Base-by-base conservation (phyloP, 2,329 filamentous ascomycete species). In the Aspergillus tubingensis region DNA sequence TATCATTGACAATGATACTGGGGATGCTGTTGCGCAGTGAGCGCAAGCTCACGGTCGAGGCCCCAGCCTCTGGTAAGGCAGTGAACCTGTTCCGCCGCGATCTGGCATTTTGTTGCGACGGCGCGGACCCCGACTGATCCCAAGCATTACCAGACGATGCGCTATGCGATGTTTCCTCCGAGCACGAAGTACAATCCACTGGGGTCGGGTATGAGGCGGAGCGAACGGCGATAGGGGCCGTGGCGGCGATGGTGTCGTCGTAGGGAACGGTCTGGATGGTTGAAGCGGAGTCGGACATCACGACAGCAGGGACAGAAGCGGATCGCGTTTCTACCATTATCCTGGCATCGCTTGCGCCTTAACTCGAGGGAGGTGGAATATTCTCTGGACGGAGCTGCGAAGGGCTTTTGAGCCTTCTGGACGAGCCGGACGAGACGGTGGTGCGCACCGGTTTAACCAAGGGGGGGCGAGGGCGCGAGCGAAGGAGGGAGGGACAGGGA, bases 1-100 rank as follows among this genome's bases (percentile, higher is more conserved):
- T 54, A 52, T 78, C 77, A 53, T 79, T 73, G 54, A 79, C 68
- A 36, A 75, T 62, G 48, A 79, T 79, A 60, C 72, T 78, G 52
- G 77, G 77, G 41, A 79, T 73, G 54, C 73, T 76, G 54, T 73
- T 76, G 55, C 68, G 70, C 53, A 74, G 55, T 4, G 73, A 73
- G 43, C 70, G 69, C 36, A 74, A 59, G 53, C 66, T 75, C 5
- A 66, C 61, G 1, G 65, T 63, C 6, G 69, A 70, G 15, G 65
- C 63, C 38, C 67, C 66, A 36, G 68, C 68, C 48, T 66, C 65
- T n/a, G 67, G 59, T 27, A 62, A 65, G 36, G 62, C 54, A 41
- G 62, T 58, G 8, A 63, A 61, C 36, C 62, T 63, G 43, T 50
- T 65, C 25, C 65, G 63, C 47, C 62, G 59, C 21, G 55, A 51